Base-by-base conservation (phyloP, 2,329 filamentous ascomycete genomes). In the Penicillium sp. region DNA sequence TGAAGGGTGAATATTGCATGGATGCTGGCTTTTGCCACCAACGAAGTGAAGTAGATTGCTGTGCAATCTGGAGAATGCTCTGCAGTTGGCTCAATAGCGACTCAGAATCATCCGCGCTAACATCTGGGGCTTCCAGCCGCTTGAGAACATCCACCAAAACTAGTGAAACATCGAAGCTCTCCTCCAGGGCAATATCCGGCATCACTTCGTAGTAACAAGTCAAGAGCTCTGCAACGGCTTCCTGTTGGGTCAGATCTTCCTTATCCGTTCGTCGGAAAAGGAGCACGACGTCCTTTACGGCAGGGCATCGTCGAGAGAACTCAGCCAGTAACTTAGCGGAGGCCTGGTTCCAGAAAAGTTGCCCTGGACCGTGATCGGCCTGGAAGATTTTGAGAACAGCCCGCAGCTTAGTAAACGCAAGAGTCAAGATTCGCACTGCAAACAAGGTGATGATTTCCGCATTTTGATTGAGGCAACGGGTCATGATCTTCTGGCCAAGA, bases 111-210 rank as follows among this genome's bases (percentile, higher is more conserved):
- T 81, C 78, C 2, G 78, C 72, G 14, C 79, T 76, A 14, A 70
- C 38, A 13, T 63, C 64, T 1, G 60, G 47, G 13, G 80, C 72
- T 40, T 88, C 83, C 9, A 90, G 72, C 30, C 80, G 79, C 52
- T 82, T 79, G 42, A 97, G 76, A 1, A 86, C 82, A 55, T 85
- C 83, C 7, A 87, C 85, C 14, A 99, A 79, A 18, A 88, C 81
- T 0, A 88, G 77, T 0, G 93, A 94, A 4, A 96, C 87, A 67
- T 97, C 94, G 65, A 97, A 94, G 61, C 89, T 94, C 62, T 91
- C 88, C 60, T 88, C 86, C 13, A 95, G 79, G 1, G 91, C 91
- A 23, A 90, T 78, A 56, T 90, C 86, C 2, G 94, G 92, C 8
- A 91, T 81, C 2, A 89, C 80, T 67, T 92, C 86, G 69, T 95